Percentiles rank a stretch among this genome's conserved stretches.
Conservation (phyloP, 352 stramenopile genomes). For the Aphanomyces stellatus region DNA sequence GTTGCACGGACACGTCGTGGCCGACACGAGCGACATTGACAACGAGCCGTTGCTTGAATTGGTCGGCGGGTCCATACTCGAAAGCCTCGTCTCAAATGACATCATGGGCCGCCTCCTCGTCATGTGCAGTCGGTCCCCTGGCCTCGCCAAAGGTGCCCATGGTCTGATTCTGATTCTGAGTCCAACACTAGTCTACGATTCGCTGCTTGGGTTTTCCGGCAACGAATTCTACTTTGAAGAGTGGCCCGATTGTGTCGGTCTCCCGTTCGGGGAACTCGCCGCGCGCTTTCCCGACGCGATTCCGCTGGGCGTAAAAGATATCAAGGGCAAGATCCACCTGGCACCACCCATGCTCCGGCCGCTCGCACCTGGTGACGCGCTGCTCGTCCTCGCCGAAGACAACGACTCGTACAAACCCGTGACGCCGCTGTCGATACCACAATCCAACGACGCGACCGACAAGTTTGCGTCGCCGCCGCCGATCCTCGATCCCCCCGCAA, state of each 20-base stretch:
- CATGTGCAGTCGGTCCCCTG: conserved; percentile 73
- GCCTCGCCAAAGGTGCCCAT: conserved; percentile 38
- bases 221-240: conserved; percentile 87
- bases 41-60: conserved; percentile 74
- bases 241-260: conserved; percentile 68
- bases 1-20: conserved; percentile 71
- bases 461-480: background rate
- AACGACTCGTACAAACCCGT: conserved; percentile 80
- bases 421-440: background rate
- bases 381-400: conserved; percentile 81
- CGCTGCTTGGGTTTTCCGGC: conserved; percentile 77
- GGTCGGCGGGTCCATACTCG: conserved; percentile 64
- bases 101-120: conserved; percentile 84
- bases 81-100: conserved; percentile 82
- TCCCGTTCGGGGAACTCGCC: conserved; percentile 50
- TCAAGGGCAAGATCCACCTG: conserved; percentile 39
- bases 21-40: conserved; percentile 82
- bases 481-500: conserved; percentile 24
- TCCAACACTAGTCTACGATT: conserved; percentile 36
- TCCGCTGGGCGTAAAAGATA: conserved; percentile 66
- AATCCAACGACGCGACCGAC: background rate
- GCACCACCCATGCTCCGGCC: conserved; percentile 30
- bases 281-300: conserved; percentile 76
- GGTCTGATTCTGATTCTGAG: background rate
- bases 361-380: conserved; percentile 47